Base-by-base conservation (phyloP, 2,329 filamentous ascomycete species). In the Fusarium sp. region DNA sequence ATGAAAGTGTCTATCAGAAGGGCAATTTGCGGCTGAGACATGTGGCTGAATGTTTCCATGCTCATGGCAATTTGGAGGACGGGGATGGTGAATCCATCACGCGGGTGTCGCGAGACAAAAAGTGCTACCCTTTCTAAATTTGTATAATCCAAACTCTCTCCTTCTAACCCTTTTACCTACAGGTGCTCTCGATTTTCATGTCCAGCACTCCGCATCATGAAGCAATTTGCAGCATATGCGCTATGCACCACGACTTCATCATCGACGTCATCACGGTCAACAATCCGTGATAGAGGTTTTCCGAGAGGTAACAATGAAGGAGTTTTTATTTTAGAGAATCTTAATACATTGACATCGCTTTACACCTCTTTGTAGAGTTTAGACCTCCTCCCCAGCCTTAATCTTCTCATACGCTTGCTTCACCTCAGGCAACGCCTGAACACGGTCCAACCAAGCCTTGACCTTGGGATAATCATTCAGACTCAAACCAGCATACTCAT, bases 391-490 rank as follows among this genome's bases (percentile, higher is more conserved):
- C 14, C 66, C 67, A 3, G 66, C 59, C n/a, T 70, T 66, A 31
- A 70, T 33, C 47, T 66, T 70, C 35, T 70, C 59, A 39, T 70
- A 70, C 1, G 67, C 67, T 10, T 12, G 36, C 8, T 31, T 39
- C 17, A 70, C 59, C 8, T 39, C 28, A 5, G 59, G 66, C 7
- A 70, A 15, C 11, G 59, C 60, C 31, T 70, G 36, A 3, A 66
- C 66, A 5, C 67, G 52, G n/a, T 59, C 59, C 6, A 70, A 22
- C 67, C 66, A 70, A 5, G 59, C 59, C 47, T 70, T 70, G 7
- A 70, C 31, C 9, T 42, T 59, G 1, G 67, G 66, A 26, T 54
- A 60, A 1, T 66, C 47, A 17, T 54, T 12, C 52, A 70, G 31
- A 6, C 45, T 48, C 59, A 70, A 36, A 0, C 67, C 67, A 15